Conservation (phyloP, 2,329 filamentous ascomycete genomes). For the Emmonsia crescens region DNA sequence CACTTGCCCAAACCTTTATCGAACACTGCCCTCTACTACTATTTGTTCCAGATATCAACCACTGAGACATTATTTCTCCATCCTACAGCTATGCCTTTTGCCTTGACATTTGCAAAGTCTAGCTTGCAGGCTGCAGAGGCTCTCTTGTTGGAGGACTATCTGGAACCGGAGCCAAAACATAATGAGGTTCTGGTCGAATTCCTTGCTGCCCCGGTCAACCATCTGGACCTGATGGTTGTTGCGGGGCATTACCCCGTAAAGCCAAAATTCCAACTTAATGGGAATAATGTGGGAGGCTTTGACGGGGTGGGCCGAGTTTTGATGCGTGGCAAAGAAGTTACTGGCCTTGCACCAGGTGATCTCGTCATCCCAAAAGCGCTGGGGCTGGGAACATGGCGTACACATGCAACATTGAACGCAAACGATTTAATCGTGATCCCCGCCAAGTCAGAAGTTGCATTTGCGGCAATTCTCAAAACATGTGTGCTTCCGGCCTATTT, state of each 20-base stretch:
- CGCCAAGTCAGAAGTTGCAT: background rate
- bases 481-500: constrained; percentile 15
- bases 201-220: constrained; percentile 17
- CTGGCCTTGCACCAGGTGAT: constrained; percentile 8
- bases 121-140: background rate
- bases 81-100: background rate
- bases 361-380: background rate
- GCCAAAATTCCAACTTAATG: constrained; percentile 8
- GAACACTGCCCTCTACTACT: background rate
- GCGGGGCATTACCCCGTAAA: constrained; percentile 16
- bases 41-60: background rate
- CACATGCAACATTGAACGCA: background rate
- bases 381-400: background rate
- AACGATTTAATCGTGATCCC: background rate
- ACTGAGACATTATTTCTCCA: background rate
- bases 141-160: background rate
- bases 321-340: constrained; percentile 8
- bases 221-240: constrained; percentile 16
- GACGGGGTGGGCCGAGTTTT: constrained; percentile 13
- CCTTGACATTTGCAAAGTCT: background rate
- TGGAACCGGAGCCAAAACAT: background rate
- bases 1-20: background rate
- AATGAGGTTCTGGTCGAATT: constrained; percentile 10
- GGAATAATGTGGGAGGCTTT: constrained; percentile 13
- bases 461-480: constrained; percentile 5